Conservation (phyloP, 139 green algal species). For the Trebouxia sp. region DNA sequence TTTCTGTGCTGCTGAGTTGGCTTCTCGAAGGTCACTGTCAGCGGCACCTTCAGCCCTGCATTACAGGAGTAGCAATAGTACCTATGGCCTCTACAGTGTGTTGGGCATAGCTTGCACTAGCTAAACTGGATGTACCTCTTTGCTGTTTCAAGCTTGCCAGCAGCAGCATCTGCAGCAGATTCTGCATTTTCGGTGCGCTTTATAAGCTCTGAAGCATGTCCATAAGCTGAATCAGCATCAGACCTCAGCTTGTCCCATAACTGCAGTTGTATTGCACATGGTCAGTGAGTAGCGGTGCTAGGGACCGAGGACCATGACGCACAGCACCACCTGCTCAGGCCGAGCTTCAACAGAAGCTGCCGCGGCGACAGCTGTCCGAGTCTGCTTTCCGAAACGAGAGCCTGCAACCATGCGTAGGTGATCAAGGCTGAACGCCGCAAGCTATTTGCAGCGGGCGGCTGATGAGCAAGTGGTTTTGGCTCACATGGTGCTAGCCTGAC, state of each 20-base stretch:
- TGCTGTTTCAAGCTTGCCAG: not conserved
- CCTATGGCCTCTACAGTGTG: not conserved
- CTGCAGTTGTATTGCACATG: not conserved
- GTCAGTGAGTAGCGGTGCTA: no score
- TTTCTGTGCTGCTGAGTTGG: not conserved
- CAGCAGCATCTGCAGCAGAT: not conserved
- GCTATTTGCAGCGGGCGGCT: no score
- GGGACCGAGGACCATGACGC: no score
- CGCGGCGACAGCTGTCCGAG: not conserved
- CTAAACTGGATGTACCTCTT: not conserved
- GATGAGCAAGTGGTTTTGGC: no score
- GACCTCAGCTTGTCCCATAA: conserved; percentile 4
- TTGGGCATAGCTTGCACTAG: not conserved
- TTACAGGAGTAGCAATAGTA: not conserved
- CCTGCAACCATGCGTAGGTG: not conserved
- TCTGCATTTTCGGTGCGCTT: not conserved
- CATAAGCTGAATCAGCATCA: not conserved
- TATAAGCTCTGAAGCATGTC: not conserved
- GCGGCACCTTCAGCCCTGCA: not conserved
- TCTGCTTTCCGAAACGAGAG: not conserved
- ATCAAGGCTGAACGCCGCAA: no score
- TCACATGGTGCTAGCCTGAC: no score
- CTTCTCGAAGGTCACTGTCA: not conserved
- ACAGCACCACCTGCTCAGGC: not conserved
- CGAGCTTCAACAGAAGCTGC: not conserved